Evolutionary conservation across 371 early-diverging fungal species (phyloP).

Genomic region (Mortierella sp.): DNA sequence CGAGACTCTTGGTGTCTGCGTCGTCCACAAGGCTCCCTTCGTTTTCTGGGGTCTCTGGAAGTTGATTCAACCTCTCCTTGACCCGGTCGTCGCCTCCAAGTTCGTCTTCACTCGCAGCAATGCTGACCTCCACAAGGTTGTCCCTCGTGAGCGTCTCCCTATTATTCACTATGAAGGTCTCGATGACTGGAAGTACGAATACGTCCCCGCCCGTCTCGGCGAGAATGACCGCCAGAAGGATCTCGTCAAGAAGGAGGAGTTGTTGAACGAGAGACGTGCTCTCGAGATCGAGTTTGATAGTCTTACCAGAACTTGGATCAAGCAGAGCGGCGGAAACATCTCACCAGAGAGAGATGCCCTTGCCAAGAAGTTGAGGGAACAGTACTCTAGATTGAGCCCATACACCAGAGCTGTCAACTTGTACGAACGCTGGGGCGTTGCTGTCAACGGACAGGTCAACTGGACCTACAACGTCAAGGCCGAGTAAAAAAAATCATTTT

Average conservation of each 20-base stretch:
- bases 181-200: constrained; percentile 56
- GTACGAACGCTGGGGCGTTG: constrained; percentile 57
- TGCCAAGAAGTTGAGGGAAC: constrained; percentile 37
- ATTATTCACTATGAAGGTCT: constrained; percentile 51
- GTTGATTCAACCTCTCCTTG: constrained; percentile 82
- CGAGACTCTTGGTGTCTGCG: constrained; percentile 83
- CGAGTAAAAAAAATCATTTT: neutral
- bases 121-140: constrained; percentile 72
- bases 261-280: constrained; percentile 33
- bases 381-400: constrained; percentile 52
- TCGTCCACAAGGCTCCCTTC: constrained; percentile 91
- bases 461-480: constrained; percentile 46
- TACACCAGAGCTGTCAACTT: constrained; percentile 47
- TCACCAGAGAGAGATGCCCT: constrained; percentile 41
- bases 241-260: constrained; percentile 25
- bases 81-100: constrained; percentile 91
- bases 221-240: constrained; percentile 51
- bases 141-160: constrained; percentile 60
- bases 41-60: constrained; percentile 87
- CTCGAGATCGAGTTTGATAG: constrained; percentile 43
- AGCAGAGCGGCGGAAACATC: constrained; percentile 17
- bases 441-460: constrained; percentile 31
- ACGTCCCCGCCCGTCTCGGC: constrained; percentile 39
- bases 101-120: constrained; percentile 78
- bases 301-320: constrained; percentile 41